Evolutionary conservation across 345 rosid species (phyloP).

Genomic region (Boechera stricta): DNA sequence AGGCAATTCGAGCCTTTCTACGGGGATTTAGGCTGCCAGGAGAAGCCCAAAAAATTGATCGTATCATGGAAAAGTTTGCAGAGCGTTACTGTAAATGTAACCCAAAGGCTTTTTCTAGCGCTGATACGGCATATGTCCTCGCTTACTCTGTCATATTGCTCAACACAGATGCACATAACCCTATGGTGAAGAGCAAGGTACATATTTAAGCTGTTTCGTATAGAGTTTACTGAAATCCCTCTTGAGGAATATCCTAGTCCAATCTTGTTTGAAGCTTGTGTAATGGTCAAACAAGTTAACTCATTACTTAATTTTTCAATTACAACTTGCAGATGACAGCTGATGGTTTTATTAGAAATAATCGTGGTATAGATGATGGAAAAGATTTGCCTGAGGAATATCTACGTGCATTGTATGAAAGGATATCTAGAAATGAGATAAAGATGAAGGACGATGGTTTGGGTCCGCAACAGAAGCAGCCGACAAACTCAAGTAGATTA

Average conservation of each 20-base stretch:
- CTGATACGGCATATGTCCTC: slow-evolving; percentile 98
- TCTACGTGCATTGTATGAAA: slow-evolving; percentile 84
- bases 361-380: slow-evolving; percentile 98
- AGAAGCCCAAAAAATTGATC: slow-evolving; percentile 98
- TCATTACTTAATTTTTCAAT: slow-evolving; percentile 24
- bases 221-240: slow-evolving; percentile 8
- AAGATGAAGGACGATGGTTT: slow-evolving; percentile 96
- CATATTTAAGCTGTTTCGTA: slow-evolving; percentile 29
- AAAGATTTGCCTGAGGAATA: slow-evolving; percentile 94
- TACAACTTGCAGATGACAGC: slow-evolving; percentile 87
- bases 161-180: slow-evolving; percentile 98
- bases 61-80: slow-evolving; percentile 98
- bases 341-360: slow-evolving; percentile 95
- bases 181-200: slow-evolving; percentile 98
- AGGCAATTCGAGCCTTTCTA: slow-evolving; percentile 86
- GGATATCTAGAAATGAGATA: slow-evolving; percentile 95
- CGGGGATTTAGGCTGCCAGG: slow-evolving; percentile 98
- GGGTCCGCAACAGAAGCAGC: slow-evolving; percentile 80
- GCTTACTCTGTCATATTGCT: slow-evolving; percentile 98
- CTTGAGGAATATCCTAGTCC: slow-evolving; percentile 34
- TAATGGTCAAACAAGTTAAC: slow-evolving; percentile 16
- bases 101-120: slow-evolving; percentile 89
- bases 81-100: slow-evolving; percentile 98
- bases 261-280: slow-evolving; percentile 38
- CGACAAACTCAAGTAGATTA: slow-evolving; percentile 75